Conservation (phyloP, 78 protist genomes). For the Tieghemostelium lacteum region DNA sequence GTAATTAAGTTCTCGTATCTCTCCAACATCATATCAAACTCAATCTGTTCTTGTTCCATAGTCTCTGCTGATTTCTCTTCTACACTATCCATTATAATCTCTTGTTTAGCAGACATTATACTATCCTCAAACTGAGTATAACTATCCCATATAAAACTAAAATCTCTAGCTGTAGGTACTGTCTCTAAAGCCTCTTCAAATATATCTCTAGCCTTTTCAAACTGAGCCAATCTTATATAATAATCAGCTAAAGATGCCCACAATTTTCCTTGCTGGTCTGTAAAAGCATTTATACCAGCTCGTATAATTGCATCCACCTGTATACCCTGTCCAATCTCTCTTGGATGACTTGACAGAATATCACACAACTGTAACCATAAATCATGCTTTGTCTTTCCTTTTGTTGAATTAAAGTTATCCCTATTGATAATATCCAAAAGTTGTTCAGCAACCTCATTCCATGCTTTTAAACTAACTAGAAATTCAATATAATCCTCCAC, state of each 20-base stretch:
- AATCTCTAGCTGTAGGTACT: slow-evolving; percentile 95
- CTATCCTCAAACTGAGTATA: slow-evolving; percentile 95
- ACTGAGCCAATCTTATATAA: slow-evolving; percentile 92
- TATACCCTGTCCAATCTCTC: slow-evolving; percentile 25
- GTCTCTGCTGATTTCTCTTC: slow-evolving; percentile 10
- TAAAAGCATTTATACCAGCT: slow-evolving; percentile 85
- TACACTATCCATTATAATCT: slow-evolving; percentile 34
- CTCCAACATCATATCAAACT: slow-evolving; percentile 87
- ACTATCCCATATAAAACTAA: slow-evolving; percentile 96
- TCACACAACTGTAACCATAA: slow-evolving; percentile 97
- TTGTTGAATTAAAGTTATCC: slow-evolving; percentile 81
- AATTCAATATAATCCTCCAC: slow-evolving; percentile 96
- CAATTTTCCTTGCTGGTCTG: slow-evolving; percentile 94
- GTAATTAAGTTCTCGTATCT: slow-evolving; percentile 89
- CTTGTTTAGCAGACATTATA: slow-evolving; percentile 80
- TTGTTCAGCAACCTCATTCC: slow-evolving; percentile 89
- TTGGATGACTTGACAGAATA: slow-evolving; percentile 77
- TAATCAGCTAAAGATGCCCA: slow-evolving; percentile 97
- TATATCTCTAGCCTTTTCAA: slow-evolving; percentile 98
- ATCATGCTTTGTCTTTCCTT: slow-evolving; percentile 92
- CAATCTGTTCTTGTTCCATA: slow-evolving; percentile 56
- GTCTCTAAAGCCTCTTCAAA: slow-evolving; percentile 95
- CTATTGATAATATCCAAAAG: slow-evolving; percentile 79
- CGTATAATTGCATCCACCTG: slow-evolving; percentile 87
- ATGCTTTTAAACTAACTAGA: slow-evolving; percentile 59